Conservation (phyloP, 2,329 filamentous ascomycete species). For the Talaromyces funiculosus region DNA sequence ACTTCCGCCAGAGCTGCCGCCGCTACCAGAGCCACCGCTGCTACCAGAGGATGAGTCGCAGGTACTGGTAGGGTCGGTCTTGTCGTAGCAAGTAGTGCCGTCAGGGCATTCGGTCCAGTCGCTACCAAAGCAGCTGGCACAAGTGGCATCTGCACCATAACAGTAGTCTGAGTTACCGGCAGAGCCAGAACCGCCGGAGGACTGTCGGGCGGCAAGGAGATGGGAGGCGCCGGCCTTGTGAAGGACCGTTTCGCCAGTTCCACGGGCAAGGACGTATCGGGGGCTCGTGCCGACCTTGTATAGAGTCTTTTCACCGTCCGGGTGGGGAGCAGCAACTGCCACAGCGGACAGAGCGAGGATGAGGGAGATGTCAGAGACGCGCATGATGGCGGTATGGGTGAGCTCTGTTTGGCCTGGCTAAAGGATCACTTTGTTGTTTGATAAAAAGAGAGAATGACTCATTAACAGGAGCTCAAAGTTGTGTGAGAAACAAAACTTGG, state of each 20-base stretch:
- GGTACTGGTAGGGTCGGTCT: not conserved
- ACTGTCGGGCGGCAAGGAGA: constrained; percentile 10
- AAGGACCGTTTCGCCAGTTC: not conserved
- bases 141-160: constrained; percentile 1
- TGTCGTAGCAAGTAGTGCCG: not conserved
- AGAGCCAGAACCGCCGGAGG: constrained; percentile 7
- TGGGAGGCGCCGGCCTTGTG: not conserved
- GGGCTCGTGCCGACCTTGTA: constrained; percentile 5
- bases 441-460: not conserved
- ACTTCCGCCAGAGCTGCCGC: not conserved
- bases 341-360: constrained; percentile 8
- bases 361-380: constrained; percentile 8
- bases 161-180: constrained; percentile 5
- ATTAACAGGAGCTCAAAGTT: not conserved
- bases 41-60: not conserved
- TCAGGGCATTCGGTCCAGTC: constrained; percentile 6
- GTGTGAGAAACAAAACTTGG: not conserved
- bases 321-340: constrained; percentile 4
- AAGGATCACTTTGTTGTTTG: not conserved
- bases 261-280: constrained; percentile 1
- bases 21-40: not conserved
- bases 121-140: constrained; percentile 11
- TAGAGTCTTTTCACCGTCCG: not conserved
- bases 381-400: constrained; percentile 2
- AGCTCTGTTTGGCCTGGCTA: not conserved